These are phyloP conservation scores for Amoebophrya sp. DNA, from an alignment of 169 alveolate species.

Conservation along the genomic window DNA sequence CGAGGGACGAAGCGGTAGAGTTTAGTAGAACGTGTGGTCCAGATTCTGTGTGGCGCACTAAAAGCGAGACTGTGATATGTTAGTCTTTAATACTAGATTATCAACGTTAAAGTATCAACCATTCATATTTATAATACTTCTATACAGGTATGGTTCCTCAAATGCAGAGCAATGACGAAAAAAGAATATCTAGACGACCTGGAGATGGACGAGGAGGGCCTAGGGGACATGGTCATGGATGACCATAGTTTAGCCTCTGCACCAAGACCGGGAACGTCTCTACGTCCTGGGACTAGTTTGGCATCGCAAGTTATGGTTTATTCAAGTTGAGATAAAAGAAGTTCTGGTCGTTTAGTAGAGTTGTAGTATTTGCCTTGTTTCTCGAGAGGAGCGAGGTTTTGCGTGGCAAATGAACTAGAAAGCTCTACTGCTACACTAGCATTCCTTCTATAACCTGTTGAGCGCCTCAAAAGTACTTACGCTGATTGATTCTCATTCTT, in stretches of 20 bases:
- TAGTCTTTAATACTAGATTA: neutral
- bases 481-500: neutral
- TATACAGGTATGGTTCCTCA: neutral
- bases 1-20: constrained; percentile 9
- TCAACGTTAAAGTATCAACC: neutral
- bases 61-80: neutral
- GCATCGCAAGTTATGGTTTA: neutral
- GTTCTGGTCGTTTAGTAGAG: neutral
- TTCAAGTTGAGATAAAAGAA: neutral
- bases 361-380: neutral
- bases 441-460: neutral
- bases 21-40: too few species aligned
- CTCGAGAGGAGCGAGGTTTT: neutral
- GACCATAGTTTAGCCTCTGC: constrained; percentile 39
- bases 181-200: constrained; percentile 9
- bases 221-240: constrained; percentile 43
- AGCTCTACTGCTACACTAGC: neutral
- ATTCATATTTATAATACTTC: neutral
- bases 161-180: neutral
- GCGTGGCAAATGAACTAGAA: neutral
- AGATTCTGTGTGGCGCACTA: neutral
- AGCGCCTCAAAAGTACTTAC: neutral
- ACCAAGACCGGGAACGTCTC: constrained; percentile 45
- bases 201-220: constrained; percentile 45
- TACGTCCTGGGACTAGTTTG: neutral